Base-by-base conservation (phyloP, 306 rosid genomes). In the Inga laurina region DNA sequence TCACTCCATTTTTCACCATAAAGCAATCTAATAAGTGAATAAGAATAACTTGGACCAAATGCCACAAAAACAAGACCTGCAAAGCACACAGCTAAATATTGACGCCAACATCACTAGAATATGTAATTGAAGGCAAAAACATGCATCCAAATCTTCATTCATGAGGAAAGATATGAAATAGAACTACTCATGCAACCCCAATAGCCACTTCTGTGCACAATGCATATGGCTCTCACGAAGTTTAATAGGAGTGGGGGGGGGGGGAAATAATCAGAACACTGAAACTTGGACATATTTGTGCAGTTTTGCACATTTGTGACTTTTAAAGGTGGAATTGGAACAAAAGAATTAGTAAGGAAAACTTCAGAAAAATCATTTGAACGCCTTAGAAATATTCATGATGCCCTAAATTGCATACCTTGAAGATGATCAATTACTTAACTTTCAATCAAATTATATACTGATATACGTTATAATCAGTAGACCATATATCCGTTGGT, bases 1-100 rank as follows among this genome's bases (percentile, higher is more conserved):
- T 96, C 97, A 87, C 99, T 96, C 98, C 97, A 96, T 85, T 92
- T 92, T 86, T 74, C 88, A 34, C 99, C 99, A 74, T 93, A 96
- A 32, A 96, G 82, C 90, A 93, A 86, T 85, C 98, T 90, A 90
- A 96, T 85, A 81, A 96, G 97, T 4, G 98, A 92, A 87, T 96
- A 96, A 62, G 97, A 87, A 84, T 91, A 96, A 85, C 99, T 91
- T 22, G 97, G 98, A 74, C 99, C 99, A 87, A 96, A 96, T 72
- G 98, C 98, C 91, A 96, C 89, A 82, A 93, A 89, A 70, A 93
- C 81, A 83, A 96, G 92, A 52, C 98, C 99, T 96, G 86, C 86
- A 91, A 66, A 80, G 71, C 66, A 81, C 12, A 74, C 30, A 78
- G 86, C 72, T 74, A 78, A 73, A 82, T 71, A 39, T 65, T 90